Conservation (phyloP, 345 rosid genomes). For the Heritiera fomes region DNA sequence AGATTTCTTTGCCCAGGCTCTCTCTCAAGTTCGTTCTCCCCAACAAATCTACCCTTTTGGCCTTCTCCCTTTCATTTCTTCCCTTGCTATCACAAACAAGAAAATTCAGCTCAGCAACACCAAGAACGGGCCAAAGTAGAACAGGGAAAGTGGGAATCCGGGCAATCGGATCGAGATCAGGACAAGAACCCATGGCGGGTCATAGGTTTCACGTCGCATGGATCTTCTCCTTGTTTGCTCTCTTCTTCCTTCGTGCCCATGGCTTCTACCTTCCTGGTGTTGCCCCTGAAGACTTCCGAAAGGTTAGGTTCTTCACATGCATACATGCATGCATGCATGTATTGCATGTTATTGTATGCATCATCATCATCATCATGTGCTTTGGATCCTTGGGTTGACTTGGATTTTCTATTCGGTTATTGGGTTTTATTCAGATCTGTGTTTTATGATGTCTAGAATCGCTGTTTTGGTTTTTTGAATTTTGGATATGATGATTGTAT, state of each 20-base stretch:
- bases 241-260: conserved; percentile 11
- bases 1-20: neutral
- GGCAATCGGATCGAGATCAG: conserved; percentile 14
- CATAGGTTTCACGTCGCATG: neutral
- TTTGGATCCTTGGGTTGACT: conserved; percentile 10
- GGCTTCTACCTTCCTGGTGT: conserved; percentile 29
- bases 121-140: neutral
- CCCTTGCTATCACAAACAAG: neutral
- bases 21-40: neutral
- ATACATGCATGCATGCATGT: neutral
- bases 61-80: neutral
- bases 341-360: neutral
- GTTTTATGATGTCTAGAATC: neutral
- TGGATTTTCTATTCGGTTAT: neutral
- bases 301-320: conserved; percentile 8
- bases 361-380: neutral
- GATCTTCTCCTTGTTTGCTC: conserved; percentile 18
- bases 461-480: neutral
- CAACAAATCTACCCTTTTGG: neutral
- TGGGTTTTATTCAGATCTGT: conserved; percentile 20
- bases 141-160: neutral
- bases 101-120: neutral
- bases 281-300: conserved; percentile 25
- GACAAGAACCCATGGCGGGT: conserved; percentile 17
- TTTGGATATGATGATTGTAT: neutral